Percentiles rank a stretch among this genome's conserved stretches.
These are phyloP conservation scores for Daldinia loculata DNA, from an alignment of 495 filamentous ascomycete species.

Conservation along the genomic window DNA sequence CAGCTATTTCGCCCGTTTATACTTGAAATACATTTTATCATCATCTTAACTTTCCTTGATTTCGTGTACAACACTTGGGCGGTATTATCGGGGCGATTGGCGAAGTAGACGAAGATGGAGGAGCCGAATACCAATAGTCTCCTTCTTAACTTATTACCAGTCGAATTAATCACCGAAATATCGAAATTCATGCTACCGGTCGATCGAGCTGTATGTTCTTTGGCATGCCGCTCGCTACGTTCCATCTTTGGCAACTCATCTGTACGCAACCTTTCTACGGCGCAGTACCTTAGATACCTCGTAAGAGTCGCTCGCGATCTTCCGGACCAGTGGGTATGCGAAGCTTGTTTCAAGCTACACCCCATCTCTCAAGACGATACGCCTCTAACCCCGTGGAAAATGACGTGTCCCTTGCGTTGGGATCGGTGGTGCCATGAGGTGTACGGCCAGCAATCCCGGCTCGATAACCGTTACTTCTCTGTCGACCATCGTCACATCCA, in stretches of 20 bases:
- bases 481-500: constrained; percentile 19
- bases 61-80: background rate
- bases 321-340: constrained; percentile 16
- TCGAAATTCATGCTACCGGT: background rate
- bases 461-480: background rate
- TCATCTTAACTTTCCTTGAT: background rate
- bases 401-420: constrained; percentile 4
- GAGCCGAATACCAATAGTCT: background rate
- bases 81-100: background rate
- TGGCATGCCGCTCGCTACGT: constrained; percentile 17
- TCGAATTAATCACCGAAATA: constrained; percentile 13
- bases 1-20: background rate
- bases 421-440: background rate
- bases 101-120: background rate
- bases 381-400: background rate
- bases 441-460: background rate
- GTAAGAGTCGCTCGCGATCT: constrained; percentile 7
- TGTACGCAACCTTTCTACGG: background rate
- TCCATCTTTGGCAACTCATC: background rate
- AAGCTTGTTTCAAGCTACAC: constrained; percentile 14
- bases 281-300: constrained; percentile 19
- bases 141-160: constrained; percentile 21
- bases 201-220: constrained; percentile 9
- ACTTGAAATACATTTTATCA: background rate
- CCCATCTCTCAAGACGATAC: background rate